These are phyloP conservation scores for Elsinoe necatrix DNA, from an alignment of 2,329 filamentous ascomycete species.

Conservation along the genomic window DNA sequence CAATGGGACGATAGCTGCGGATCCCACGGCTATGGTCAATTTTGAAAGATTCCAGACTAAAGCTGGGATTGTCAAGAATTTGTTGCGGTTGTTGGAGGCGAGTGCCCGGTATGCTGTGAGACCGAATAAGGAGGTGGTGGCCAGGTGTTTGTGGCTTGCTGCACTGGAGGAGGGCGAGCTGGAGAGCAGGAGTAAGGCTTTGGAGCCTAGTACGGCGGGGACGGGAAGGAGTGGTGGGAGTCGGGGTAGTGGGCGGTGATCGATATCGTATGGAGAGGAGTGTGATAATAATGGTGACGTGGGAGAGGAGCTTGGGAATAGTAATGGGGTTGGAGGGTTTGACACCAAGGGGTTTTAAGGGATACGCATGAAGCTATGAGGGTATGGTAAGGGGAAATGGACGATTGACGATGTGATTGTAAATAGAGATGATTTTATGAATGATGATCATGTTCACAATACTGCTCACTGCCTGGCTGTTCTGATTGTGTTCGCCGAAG, in stretches of 20 bases:
- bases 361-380: too few species aligned
- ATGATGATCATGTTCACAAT: not conserved
- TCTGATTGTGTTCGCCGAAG: not conserved
- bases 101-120: slow-evolving; percentile 66
- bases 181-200: slow-evolving; percentile 24
- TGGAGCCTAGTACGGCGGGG: slow-evolving; percentile 21
- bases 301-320: too few species aligned
- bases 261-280: not conserved
- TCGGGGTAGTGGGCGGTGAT: not conserved
- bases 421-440: not conserved
- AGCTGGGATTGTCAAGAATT: slow-evolving; percentile 68
- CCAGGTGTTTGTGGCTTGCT: slow-evolving; percentile 78
- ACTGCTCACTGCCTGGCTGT: not conserved
- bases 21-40: slow-evolving; percentile 63
- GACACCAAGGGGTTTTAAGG: too few species aligned
- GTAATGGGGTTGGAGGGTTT: not conserved
- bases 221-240: not conserved
- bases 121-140: slow-evolving; percentile 66
- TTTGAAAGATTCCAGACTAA: slow-evolving; percentile 73
- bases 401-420: not conserved
- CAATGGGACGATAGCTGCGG: slow-evolving; percentile 20
- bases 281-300: too few species aligned
- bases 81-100: slow-evolving; percentile 69
- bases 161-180: slow-evolving; percentile 71
- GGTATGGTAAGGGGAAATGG: not conserved